Base-by-base conservation (phyloP, 208 protist species). In the Leishmania arabica region DNA sequence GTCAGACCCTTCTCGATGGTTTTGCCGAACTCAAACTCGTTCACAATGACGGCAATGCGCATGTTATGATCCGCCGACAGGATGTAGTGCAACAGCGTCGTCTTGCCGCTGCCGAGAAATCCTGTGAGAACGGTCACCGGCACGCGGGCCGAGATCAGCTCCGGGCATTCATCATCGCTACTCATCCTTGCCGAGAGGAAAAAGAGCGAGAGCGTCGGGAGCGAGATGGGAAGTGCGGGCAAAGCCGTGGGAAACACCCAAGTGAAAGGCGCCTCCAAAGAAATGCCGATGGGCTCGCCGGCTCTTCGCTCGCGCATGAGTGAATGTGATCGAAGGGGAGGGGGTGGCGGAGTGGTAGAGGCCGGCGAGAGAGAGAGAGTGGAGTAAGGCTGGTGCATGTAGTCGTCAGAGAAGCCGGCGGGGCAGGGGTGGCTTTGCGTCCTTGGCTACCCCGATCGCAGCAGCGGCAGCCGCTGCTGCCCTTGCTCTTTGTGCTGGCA, bases 31-130 rank as follows among this genome's bases (percentile, higher is more conserved):
- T 97, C 95, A 76, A 98, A 98, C 81, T 98, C 96, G 80, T 98
- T 98, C 54, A 97, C 94, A 79, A 99, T 99, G 42, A 99, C 98
- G 27, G 98, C 98, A 75, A 99, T 99, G 6, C 89, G 83, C 75
- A 97, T 84, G 45, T 94, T 78, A 79, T 99, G 95, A 71, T 97
- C 84, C 7, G 92, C 87, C 0, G 88, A 98, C 24, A 99, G 90
- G 45, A 99, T 90, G 82, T 98, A 92, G 80, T 98, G 96, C 19
- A 99, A 82, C 58, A 99, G 90, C 45, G 97, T 99, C 42, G 96
- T 98, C 85, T 99, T 99, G 58, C 97, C 95, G 56, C 95, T 97
- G 9, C 97, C 97, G 0, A 99, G 91, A 83, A 98, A 99, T 3
- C 97, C 96, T 8, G 96, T 98, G n/a, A 99, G 87, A n/a, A 98